Evolutionary conservation across 495 filamentous ascomycete genomes (phyloP), one percentile per base, ranked within the genome.

Genomic region (Rhizodiscina lignyota): DNA sequence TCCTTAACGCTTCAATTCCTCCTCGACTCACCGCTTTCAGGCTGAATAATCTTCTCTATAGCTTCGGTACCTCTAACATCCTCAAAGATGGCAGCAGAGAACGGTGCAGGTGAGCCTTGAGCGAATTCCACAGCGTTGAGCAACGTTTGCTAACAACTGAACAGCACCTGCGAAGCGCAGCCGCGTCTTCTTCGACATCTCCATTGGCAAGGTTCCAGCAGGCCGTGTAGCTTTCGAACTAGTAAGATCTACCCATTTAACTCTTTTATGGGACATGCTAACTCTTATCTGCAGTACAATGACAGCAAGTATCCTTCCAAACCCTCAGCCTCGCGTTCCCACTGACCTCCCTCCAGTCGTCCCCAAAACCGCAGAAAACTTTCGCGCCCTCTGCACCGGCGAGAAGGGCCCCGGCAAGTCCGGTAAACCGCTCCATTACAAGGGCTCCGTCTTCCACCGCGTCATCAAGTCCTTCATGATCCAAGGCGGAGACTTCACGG

Each of bases 401-500:
- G 80, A 91, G 67, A 75, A 92, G 59, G 87, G 86, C 19, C 45
- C 73, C 32, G 83, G 84, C 33, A 84, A 78, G 46, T 59, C 70
- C 37, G 85, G 85, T 53, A 86, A 91, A 62, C 79, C 77, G 26
- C 66, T 99, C 39, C 78, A 77, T 56, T 99, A 83, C 77, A 84
- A 89, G 61, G 83, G 78, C 50, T 87, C 79, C 36, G 53, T 40
- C 40, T 99, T 99, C 75, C 89, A 99, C 67, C 81, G 89, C 40
- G 74, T 99, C 47, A 99, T 99, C 64, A 92, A 92, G 58, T 59
- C 77, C 41, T 99, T 99, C 68, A 99, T 99, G 89, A 81, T 94
- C 56, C 89, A 99, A 63, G 89, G 89, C 49, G 89, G 89, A 60
- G 89, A 99, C 62, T 99, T 96, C 67, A 99, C 89, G 40, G 76